A percentile compares a stretch with the other conserved stretches of the same genome.
These are phyloP conservation scores for Penicillium sp. DNA, from an alignment of 2,329 filamentous ascomycete genomes.

Conservation along the genomic window DNA sequence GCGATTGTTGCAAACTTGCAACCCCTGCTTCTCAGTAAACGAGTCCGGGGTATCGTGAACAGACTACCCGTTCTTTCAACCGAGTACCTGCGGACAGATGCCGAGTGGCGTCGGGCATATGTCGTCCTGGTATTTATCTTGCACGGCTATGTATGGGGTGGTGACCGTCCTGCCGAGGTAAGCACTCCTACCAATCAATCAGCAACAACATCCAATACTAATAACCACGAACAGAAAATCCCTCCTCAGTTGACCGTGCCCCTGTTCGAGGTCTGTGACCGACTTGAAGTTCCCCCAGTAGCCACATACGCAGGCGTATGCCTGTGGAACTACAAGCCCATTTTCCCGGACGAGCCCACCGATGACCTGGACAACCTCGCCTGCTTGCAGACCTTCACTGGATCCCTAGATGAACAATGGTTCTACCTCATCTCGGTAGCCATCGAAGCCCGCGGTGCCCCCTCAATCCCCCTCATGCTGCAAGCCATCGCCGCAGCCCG, in stretches of 20 bases:
- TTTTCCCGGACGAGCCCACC: constrained; percentile 79
- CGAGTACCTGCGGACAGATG: constrained; percentile 73
- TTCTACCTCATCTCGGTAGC: constrained; percentile 96
- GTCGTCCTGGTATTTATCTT: constrained; percentile 74
- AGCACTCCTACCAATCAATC: constrained; percentile 1
- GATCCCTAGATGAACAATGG: constrained; percentile 95
- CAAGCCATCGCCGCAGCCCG: constrained; percentile 80
- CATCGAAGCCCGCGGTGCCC: constrained; percentile 87
- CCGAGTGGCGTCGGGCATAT: constrained; percentile 90
- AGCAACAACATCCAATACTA: not conserved
- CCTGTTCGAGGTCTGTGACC: constrained; percentile 71
- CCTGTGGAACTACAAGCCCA: constrained; percentile 94
- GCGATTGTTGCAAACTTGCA: constrained; percentile 82
- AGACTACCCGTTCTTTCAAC: constrained; percentile 81
- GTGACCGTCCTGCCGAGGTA: constrained; percentile 71
- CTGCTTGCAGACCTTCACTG: constrained; percentile 87
- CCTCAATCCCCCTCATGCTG: constrained; percentile 85
- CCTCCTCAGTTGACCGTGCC: constrained; percentile 82
- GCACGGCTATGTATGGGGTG: constrained; percentile 89
- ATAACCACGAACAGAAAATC: constrained; percentile 51
- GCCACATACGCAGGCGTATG: constrained; percentile 91
- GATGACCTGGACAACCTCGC: constrained; percentile 85
- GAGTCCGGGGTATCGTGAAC: constrained; percentile 77
- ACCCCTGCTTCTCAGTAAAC: constrained; percentile 78
- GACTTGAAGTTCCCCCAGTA: constrained; percentile 84